A percentile compares a stretch with the other conserved stretches of the same genome.
Conservation (phyloP, 164 flowering plant species). For the Nelumbo lutea region DNA sequence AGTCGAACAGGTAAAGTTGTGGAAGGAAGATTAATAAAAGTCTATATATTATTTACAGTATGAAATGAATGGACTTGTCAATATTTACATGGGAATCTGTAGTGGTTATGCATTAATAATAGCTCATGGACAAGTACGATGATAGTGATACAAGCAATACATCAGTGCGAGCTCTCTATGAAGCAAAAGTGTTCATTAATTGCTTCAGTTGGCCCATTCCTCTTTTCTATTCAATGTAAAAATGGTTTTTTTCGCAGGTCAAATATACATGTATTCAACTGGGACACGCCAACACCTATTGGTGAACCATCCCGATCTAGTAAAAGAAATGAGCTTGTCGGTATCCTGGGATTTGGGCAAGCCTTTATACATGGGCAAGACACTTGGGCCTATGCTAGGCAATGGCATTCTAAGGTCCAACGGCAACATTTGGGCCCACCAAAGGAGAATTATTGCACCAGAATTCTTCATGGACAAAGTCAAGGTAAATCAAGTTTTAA, state of each 20-base stretch:
- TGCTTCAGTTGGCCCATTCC: background rate
- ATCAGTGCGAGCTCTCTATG: too few species aligned
- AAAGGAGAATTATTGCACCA: slow-evolving; percentile 43
- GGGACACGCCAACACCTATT: background rate
- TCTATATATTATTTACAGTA: too few species aligned
- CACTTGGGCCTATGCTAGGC: slow-evolving; percentile 31
- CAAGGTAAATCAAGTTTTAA: slow-evolving; percentile 26
- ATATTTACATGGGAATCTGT: too few species aligned
- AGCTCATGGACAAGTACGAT: too few species aligned
- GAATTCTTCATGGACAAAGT: slow-evolving; percentile 36
- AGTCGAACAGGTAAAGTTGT: too few species aligned
- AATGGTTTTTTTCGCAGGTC: background rate
- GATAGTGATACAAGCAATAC: too few species aligned
- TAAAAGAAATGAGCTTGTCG: slow-evolving; percentile 30
- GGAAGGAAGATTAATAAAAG: too few species aligned
- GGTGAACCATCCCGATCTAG: slow-evolving; percentile 24
- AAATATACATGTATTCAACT: background rate
- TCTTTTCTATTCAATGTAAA: background rate
- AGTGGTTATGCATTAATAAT: too few species aligned
- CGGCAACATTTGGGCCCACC: slow-evolving; percentile 43
- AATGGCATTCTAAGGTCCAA: slow-evolving; percentile 36
- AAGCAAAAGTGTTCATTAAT: too few species aligned
- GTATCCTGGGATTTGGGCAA: slow-evolving; percentile 36
- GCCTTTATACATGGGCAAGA: slow-evolving; percentile 27
- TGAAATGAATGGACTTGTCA: too few species aligned